phyloP scores from a whole-genome alignment of 495 filamentous ascomycete species.

The Neurospora africana region DNA sequence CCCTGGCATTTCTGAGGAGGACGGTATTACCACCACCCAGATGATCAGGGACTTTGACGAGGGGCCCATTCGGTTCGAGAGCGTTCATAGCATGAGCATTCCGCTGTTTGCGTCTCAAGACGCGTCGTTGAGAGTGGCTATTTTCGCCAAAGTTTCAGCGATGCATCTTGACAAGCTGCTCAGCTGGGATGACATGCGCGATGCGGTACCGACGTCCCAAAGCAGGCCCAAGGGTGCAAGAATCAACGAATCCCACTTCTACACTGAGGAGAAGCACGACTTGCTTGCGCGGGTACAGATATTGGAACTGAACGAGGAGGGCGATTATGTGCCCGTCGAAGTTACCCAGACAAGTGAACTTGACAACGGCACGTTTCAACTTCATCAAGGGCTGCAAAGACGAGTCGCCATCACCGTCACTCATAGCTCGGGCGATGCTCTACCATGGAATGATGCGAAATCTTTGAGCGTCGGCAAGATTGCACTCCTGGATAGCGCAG shows the following conservation, averaged over 20 bases:
- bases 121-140: slow-evolving; percentile 72
- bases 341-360: slow-evolving; percentile 74
- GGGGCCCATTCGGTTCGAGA: slow-evolving; percentile 88
- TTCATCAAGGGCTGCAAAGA: slow-evolving; percentile 91
- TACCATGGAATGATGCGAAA: slow-evolving; percentile 76
- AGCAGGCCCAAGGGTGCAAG: slow-evolving; percentile 58
- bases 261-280: slow-evolving; percentile 86
- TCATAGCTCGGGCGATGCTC: slow-evolving; percentile 75
- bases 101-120: slow-evolving; percentile 72
- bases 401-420: slow-evolving; percentile 76
- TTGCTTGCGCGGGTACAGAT: slow-evolving; percentile 80
- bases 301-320: slow-evolving; percentile 79
- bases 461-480: slow-evolving; percentile 68
- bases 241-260: slow-evolving; percentile 85
- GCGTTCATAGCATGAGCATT: slow-evolving; percentile 96
- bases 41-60: slow-evolving; percentile 94
- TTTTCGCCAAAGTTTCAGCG: slow-evolving; percentile 81
- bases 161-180: slow-evolving; percentile 97
- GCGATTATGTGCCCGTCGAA: slow-evolving; percentile 86
- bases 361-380: slow-evolving; percentile 80
- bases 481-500: slow-evolving; percentile 70
- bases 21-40: slow-evolving; percentile 86
- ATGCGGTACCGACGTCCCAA: slow-evolving; percentile 43
- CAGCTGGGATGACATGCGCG: slow-evolving; percentile 98
- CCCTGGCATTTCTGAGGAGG: slow-evolving; percentile 83